Evolutionary conservation across 2,329 filamentous ascomycete genomes (phyloP).

Genomic region (Aureobasidium melanogenum): DNA sequence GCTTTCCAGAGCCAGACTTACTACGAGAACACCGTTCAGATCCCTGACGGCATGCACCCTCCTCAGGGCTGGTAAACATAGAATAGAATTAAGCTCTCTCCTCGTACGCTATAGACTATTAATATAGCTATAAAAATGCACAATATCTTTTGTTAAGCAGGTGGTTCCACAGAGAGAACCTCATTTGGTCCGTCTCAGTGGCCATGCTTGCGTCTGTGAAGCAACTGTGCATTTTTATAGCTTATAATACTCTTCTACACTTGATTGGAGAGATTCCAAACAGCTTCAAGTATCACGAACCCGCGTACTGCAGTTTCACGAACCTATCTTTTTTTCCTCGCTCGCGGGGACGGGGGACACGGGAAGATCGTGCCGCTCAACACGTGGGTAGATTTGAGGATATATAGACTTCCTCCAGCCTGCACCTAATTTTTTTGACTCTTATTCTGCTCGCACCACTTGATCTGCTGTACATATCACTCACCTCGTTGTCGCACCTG

Average conservation of each 20-base stretch:
- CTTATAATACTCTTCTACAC: no score
- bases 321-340: background rate
- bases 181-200: no score
- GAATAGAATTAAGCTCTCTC: no score
- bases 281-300: no score
- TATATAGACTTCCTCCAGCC: background rate
- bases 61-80: conserved; percentile 19
- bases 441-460: background rate
- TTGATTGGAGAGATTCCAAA: no score
- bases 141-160: no score
- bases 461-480: background rate
- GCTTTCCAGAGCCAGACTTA: conserved; percentile 15
- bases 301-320: background rate
- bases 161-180: no score
- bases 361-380: background rate
- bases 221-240: no score
- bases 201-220: no score
- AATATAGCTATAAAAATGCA: no score
- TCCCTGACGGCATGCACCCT: conserved; percentile 28
- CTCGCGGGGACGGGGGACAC: conserved; percentile 5
- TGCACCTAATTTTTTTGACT: background rate
- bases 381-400: background rate
- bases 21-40: conserved; percentile 24
- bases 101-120: no score
- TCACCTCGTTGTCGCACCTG: background rate